phyloP scores from a whole-genome alignment of 2,329 filamentous ascomycete genomes.

The Zymoseptoria brevis region DNA sequence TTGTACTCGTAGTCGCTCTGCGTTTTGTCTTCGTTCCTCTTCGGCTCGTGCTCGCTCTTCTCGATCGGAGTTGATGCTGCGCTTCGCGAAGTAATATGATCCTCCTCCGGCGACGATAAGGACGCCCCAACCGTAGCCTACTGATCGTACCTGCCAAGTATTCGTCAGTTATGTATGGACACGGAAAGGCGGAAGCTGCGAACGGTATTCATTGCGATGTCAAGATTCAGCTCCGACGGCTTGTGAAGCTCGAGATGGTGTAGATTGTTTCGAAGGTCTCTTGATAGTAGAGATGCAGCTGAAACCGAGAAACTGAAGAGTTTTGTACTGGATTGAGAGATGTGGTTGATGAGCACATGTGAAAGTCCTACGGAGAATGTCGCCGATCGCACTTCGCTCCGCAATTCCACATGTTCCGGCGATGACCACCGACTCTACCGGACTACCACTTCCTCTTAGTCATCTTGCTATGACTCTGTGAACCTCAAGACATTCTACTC shows the following conservation, averaged over 20 bases:
- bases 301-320: background rate
- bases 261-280: background rate
- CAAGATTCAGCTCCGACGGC: background rate
- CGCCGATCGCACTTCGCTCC: background rate
- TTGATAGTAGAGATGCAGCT: background rate
- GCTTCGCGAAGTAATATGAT: slow-evolving; percentile 94
- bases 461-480: background rate
- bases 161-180: background rate
- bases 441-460: too few relatives aligned
- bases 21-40: slow-evolving; percentile 47
- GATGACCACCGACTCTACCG: background rate
- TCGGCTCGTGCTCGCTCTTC: slow-evolving; percentile 61
- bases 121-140: slow-evolving; percentile 78
- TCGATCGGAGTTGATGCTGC: slow-evolving; percentile 85
- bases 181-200: background rate
- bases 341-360: background rate
- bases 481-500: background rate
- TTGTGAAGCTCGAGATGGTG: background rate
- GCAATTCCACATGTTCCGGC: background rate
- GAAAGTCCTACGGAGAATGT: background rate
- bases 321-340: background rate
- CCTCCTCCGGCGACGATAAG: slow-evolving; percentile 80
- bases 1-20: slow-evolving; percentile 19
- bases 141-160: slow-evolving; percentile 19
- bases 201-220: background rate